These are phyloP conservation scores for Geoglossum cookeanum DNA, from an alignment of 2,329 filamentous ascomycete species.

Conservation along the genomic window DNA sequence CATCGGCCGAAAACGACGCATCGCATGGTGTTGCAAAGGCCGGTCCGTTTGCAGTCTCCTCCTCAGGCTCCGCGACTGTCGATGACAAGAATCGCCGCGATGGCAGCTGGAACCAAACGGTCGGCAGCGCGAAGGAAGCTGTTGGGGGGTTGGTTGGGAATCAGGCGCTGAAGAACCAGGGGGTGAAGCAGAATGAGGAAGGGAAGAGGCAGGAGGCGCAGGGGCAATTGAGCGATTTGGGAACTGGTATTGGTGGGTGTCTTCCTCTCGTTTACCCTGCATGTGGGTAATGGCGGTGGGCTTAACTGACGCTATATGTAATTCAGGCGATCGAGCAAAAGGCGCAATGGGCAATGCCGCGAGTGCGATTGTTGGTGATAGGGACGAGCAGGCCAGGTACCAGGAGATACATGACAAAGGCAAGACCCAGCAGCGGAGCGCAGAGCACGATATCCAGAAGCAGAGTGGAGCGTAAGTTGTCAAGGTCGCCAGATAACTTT, in stretches of 20 bases:
- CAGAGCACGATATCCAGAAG: conserved; percentile 64
- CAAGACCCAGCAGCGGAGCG: conserved; percentile 69
- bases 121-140: conserved; percentile 71
- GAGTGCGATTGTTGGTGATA: conserved; percentile 55
- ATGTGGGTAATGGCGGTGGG: no score
- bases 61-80: conserved; percentile 47
- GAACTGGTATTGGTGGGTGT: conserved; percentile 35
- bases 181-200: conserved; percentile 57
- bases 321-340: conserved; percentile 35
- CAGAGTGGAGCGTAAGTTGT: conserved; percentile 23
- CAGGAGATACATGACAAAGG: conserved; percentile 57
- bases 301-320: not conserved
- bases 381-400: conserved; percentile 42
- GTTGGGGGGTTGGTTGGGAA: conserved; percentile 57
- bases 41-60: conserved; percentile 51
- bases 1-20: conserved; percentile 46
- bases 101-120: conserved; percentile 72
- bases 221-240: conserved; percentile 60
- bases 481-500: no score
- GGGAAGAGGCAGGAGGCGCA: conserved; percentile 69
- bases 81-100: conserved; percentile 53
- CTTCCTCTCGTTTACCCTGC: not conserved
- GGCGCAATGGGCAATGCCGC: conserved; percentile 54
- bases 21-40: conserved; percentile 58
- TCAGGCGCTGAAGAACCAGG: conserved; percentile 54